Base-by-base conservation (phyloP, 768 basidiomycete genomes). In the Guyanaporus albipodus region DNA sequence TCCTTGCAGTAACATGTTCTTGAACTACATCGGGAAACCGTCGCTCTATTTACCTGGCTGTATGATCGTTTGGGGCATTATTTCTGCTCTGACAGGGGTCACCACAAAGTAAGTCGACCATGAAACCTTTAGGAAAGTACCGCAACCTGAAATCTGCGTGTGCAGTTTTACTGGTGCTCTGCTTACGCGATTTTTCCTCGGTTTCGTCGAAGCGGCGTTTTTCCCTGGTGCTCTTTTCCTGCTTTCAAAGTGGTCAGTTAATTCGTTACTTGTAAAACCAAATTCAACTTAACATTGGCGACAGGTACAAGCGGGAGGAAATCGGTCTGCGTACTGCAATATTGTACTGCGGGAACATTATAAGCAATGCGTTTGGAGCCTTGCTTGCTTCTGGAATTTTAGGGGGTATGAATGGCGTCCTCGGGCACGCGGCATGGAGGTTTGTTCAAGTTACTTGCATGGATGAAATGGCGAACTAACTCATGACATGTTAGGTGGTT, bases 31-130 rank as follows among this genome's bases (percentile, higher is more conserved):
- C 17, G 85, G 82, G 35, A 67, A 75, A 57, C 87, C 85, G 4
- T 86, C 83, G 0, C 62, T 81, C 47, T 83, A 86, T 62, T 69
- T 86, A 4, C 82, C 85, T 0, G 54, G 48, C 35, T 82, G 79
- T 54, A 86, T 87, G 85, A 70, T 79, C 8, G 54, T 85, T 23
- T 88, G 85, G 85, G 89, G 86, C 3, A 66, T 68, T 24, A 73
- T 81, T 15, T 82, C 80, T 12, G 62, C 71, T 32, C 54, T 78
- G 46, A 82, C 77, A 24, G 64, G 62, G 2, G 39, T 68, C 17
- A 60, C 61, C 15, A 67, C 53, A 42, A 65, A 70, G 65, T 66
- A 42, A 4, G 55, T 48, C 32, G 10, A 34, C 24, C 41, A 33
- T 9, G 12, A 15, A 40, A 12, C 23, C 19, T 37, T 9, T 10